Evolutionary conservation across 495 filamentous ascomycete genomes (phyloP).

Genomic region (Talaromyces thailandensis): DNA sequence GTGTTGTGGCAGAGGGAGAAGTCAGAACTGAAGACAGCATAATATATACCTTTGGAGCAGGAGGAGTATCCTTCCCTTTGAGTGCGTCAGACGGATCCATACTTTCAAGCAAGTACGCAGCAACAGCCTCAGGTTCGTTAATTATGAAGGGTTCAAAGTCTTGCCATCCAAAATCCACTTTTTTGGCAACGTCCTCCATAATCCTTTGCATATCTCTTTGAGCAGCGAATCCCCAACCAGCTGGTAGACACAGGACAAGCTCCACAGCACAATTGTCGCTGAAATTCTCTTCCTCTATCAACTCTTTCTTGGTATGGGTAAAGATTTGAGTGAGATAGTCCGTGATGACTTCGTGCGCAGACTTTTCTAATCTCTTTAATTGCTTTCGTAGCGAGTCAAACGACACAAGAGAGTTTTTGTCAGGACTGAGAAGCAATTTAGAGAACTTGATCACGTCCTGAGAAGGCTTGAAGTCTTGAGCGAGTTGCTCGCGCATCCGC

Average conservation of each 20-base stretch:
- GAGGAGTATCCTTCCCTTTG: neutral
- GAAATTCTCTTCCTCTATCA: slow-evolving; percentile 22
- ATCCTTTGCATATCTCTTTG: slow-evolving; percentile 30
- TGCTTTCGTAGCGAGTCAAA: neutral
- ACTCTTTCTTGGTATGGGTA: slow-evolving; percentile 17
- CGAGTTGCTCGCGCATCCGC: neutral
- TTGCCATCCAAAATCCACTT: slow-evolving; percentile 30
- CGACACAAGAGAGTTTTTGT: neutral
- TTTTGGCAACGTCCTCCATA: slow-evolving; percentile 30
- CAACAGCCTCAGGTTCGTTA: slow-evolving; percentile 56
- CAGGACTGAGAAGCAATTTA: slow-evolving; percentile 13
- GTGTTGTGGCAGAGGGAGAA: neutral
- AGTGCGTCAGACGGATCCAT: neutral
- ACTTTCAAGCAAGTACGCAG: slow-evolving; percentile 30
- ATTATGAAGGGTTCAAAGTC: slow-evolving; percentile 32
- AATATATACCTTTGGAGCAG: neutral
- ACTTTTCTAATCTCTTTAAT: neutral
- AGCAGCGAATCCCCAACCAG: slow-evolving; percentile 44
- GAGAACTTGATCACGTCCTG: neutral
- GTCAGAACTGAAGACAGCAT: neutral
- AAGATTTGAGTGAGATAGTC: slow-evolving; percentile 37
- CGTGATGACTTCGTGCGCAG: slow-evolving; percentile 9
- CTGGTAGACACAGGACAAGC: slow-evolving; percentile 44
- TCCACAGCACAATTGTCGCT: slow-evolving; percentile 12
- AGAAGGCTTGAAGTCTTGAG: neutral